Evolutionary conservation across 2,329 filamentous ascomycete genomes (phyloP).

Genomic region (Penicillium sp.): DNA sequence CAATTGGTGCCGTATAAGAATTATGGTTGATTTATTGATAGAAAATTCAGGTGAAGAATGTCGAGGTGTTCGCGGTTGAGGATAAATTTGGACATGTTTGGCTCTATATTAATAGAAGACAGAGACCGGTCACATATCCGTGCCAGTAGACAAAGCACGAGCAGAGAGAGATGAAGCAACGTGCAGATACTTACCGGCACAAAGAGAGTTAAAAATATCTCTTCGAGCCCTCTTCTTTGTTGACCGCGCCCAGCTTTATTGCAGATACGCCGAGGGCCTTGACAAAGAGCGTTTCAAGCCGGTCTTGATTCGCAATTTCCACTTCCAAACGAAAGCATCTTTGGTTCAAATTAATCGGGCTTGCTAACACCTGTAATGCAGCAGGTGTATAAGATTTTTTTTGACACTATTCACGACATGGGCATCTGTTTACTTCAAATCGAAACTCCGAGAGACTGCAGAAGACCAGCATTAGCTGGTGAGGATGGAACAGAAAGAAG

Average conservation of each 20-base stretch:
- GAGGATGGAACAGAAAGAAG: neutral
- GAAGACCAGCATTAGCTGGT: neutral
- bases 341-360: neutral
- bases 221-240: neutral
- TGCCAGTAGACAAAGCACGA: neutral
- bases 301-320: neutral
- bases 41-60: neutral
- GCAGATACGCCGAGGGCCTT: neutral
- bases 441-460: neutral
- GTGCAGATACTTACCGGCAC: neutral
- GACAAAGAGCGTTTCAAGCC: neutral
- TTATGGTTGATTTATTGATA: neutral
- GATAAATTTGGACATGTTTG: neutral
- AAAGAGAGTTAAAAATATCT: constrained; percentile 1
- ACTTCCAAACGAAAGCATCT: neutral
- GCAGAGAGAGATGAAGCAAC: neutral
- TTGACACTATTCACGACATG: neutral
- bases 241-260: neutral
- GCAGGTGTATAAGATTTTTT: neutral
- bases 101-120: neutral
- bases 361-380: neutral
- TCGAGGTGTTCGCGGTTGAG: neutral
- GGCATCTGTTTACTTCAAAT: neutral
- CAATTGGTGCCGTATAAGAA: neutral
- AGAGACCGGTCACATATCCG: neutral